Conservation (phyloP, 2,329 filamentous ascomycete species). For the Neoscytalidium dimidiatum region DNA sequence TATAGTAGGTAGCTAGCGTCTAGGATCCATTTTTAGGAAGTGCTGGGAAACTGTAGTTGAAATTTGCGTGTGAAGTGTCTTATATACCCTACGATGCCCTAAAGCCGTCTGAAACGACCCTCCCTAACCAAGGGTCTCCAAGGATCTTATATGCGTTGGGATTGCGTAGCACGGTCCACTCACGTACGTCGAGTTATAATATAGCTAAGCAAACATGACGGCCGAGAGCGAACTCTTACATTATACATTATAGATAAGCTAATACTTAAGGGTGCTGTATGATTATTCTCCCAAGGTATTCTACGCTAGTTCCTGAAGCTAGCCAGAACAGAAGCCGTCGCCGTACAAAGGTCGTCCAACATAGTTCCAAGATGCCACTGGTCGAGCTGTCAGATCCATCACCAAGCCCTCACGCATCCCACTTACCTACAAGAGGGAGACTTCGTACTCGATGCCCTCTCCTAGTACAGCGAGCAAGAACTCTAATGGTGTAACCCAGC, state of each 20-base stretch:
- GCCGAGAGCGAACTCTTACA: too few species aligned
- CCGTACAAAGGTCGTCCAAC: background rate
- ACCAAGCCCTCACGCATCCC: background rate
- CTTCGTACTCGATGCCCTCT: background rate
- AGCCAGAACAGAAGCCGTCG: background rate
- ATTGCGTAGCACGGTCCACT: too few species aligned
- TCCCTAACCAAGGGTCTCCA: background rate
- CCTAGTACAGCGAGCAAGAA: background rate
- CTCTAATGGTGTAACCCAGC: background rate
- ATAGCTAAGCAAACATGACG: too few species aligned
- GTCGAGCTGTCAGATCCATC: background rate
- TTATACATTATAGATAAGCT: too few species aligned
- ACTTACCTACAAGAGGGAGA: background rate
- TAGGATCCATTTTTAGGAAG: background rate
- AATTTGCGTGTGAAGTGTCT: background rate
- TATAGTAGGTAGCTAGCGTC: background rate
- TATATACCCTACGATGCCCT: background rate
- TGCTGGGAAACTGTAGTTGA: background rate
- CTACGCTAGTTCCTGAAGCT: background rate
- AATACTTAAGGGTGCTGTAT: background rate
- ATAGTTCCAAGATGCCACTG: background rate
- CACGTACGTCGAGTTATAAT: too few species aligned
- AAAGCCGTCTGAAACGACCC: background rate
- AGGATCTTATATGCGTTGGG: background rate
- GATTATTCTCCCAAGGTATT: background rate